Evolutionary conservation across 2,329 filamentous ascomycete species (phyloP), one percentile per base, ranked within the genome.

Genomic region (Fusarium avenaceum): DNA sequence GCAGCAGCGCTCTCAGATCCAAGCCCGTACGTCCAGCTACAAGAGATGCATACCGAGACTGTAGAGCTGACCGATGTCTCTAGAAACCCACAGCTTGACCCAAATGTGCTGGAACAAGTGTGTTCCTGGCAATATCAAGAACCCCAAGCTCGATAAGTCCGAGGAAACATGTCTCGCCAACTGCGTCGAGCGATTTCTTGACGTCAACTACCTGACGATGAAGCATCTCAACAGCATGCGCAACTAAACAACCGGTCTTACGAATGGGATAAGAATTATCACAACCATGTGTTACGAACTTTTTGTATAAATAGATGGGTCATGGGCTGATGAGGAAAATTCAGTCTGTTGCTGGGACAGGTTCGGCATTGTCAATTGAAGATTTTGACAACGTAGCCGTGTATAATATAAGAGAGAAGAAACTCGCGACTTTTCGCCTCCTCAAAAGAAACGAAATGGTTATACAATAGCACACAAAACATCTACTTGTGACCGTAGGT

Each of bases 41-140:
- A 20, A 11, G 40, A 44, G 47, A 26, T 58, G 49, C 11, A n/a
- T 32, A 42, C 5, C 17, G 28, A 15, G 17, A 22, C 39, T 2
- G 9, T 4, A 7, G 32, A 46, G 28, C 60, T 74, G 57, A 74
- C 10, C 13, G 26, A 9, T 5, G 43, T 33, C 32, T 63, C 32
- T 57, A 88, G 86, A 84, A 76, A 84, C 85, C 14, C 85, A 88
- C 75, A 80, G 76, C 66, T 75, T 89, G 53, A 87, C 85, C 43
- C 91, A 96, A 74, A 87, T 92, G 63, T 99, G 96, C 87, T 99
- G 94, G 90, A 93, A 90, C 77, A 98, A 97, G 83, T 99, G 96
- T 84, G 85, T 97, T 64, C 91, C 92, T 10, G 84, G 89, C 54
- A 85, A 85, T 59, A 90, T 97, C 78, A 89, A 90, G 72, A 87